Base-by-base conservation (phyloP, 352 stramenopile genomes). In the Aphanomyces invadans region DNA sequence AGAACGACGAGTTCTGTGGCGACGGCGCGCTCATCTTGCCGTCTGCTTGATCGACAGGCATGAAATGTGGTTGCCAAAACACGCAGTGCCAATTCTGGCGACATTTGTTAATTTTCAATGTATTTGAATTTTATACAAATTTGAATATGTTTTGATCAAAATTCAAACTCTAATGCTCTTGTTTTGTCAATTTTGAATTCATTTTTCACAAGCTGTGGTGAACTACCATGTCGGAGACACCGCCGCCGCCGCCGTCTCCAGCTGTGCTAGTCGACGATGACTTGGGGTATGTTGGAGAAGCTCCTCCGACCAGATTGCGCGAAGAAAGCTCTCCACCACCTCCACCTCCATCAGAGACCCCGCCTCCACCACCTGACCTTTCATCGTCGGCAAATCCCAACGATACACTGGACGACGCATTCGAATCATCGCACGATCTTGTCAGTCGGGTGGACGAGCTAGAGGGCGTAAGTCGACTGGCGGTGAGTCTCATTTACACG, bases 1-100 rank as follows among this genome's bases (percentile, higher is more conserved):
- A 86, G 49, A 68, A 76, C 29, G 84, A 92, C 65, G 73, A 80
- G 28, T 88, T 92, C 56, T 86, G 77, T 56, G 83, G 78, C 11
- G 83, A 90, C 62, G 83, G 81, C 12, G 79, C 80, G 9, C 76
- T 92, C 11, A 72, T 88, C 65, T 70, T 92, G 17, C 0, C 21
- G 15, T 31, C 19, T 38, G 9, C 49, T 21, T 57, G 29, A 52
- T 21, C 12, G 7, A 23, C 10, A 7, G 10, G 44, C 23, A 9
- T 19, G 9, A 26, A n/a, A 25, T 25, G 4, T 4, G 19, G 12
- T 45, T 52, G 44, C 44, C 44, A 25, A 52, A 52, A 52, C 44
- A 52, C 21, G 44, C 44, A 52, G n/a, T n/a, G n/a, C n/a, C 44
- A 42, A 42, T 19, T 21, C 4, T 52, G 4, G 44, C 4, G 44